Percentiles rank a stretch among this genome's conserved stretches.
These are phyloP conservation scores for Meyerozyma smithsonii DNA, from an alignment of 1,139 yeast genomes.

Conservation along the genomic window DNA sequence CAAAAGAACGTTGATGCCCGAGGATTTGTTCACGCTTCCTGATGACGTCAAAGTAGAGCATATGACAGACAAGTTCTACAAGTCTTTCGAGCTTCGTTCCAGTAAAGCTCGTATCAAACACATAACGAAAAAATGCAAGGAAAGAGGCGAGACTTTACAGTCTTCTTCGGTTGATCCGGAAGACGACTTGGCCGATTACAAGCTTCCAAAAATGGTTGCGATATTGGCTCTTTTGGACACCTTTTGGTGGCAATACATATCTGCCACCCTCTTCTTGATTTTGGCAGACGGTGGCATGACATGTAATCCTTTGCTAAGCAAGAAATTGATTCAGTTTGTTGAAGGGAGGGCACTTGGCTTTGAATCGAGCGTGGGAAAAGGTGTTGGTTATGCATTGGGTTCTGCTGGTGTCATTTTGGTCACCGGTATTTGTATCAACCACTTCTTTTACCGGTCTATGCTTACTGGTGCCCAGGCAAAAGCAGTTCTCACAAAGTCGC, in stretches of 20 bases:
- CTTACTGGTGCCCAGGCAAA: constrained; percentile 36
- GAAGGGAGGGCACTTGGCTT: constrained; percentile 26
- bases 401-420: constrained; percentile 19
- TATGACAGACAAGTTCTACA: constrained; percentile 29
- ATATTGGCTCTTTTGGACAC: constrained; percentile 48
- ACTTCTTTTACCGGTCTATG: constrained; percentile 57
- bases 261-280: constrained; percentile 23
- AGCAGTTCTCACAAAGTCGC: constrained; percentile 31
- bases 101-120: constrained; percentile 17
- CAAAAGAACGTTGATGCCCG: constrained; percentile 43
- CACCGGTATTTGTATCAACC: constrained; percentile 51
- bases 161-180: constrained; percentile 17
- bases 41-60: constrained; percentile 33
- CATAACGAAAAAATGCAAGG: constrained; percentile 18
- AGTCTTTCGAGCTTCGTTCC: constrained; percentile 19
- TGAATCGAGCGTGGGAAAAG: constrained; percentile 32
- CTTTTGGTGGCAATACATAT: constrained; percentile 46
- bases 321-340: constrained; percentile 50
- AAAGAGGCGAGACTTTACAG: constrained; percentile 21
- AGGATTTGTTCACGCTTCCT: constrained; percentile 39
- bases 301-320: constrained; percentile 38
- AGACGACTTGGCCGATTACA: constrained; percentile 25
- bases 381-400: constrained; percentile 53
- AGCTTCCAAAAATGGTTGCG: constrained; percentile 14
- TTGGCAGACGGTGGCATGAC: constrained; percentile 17